Base-by-base conservation (phyloP, 805 yeast genomes). In the Schwanniomyces vanrijiae region DNA sequence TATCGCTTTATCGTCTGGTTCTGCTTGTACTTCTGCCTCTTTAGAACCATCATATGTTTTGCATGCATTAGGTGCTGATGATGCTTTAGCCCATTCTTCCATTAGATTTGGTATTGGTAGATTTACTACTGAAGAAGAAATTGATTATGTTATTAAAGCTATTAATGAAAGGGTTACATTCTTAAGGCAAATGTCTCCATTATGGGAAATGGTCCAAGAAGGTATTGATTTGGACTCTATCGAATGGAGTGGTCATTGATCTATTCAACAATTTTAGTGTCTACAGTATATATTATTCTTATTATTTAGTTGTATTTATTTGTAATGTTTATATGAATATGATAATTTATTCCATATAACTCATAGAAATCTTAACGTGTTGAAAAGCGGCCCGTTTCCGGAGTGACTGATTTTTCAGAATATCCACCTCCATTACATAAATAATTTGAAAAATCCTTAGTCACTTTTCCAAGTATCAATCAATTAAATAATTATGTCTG, bases 141-240 rank as follows among this genome's bases (percentile, higher is more conserved):
- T 94, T 45, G 98, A 94, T 64, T 94, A 91, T 63, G 99, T 94
- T 42, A 78, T 94, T 54, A 76, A 86, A 49, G 96, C 97, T 11
- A 89, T 94, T 48, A 77, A 82, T 47, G 91, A 89, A 65, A 83
- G 97, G 69, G 98, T 94, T 46, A 85, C 84, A 53, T 90, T 90
- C 71, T 79, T 94, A 64, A 83, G 99, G 70, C 92, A 90, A 62
- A 77, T 94, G 71, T 84, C 94, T 48, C 99, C 99, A 42, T 76
- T 94, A 59, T 94, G 98, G 98, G 99, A 94, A 74, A 91, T 94
- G 98, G 96, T 90, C 48, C 96, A 94, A 70, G 98, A 94, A 55
- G 99, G 99, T 56, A 92, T 94, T 60, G 99, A 94, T 64, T 76
- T 94, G 66, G 81, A 86, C 61, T 80, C 95, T 28, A 94, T 94